These are phyloP conservation scores for Atkinsonella hypoxylon DNA, from an alignment of 2,329 filamentous ascomycete genomes.

Conservation along the genomic window DNA sequence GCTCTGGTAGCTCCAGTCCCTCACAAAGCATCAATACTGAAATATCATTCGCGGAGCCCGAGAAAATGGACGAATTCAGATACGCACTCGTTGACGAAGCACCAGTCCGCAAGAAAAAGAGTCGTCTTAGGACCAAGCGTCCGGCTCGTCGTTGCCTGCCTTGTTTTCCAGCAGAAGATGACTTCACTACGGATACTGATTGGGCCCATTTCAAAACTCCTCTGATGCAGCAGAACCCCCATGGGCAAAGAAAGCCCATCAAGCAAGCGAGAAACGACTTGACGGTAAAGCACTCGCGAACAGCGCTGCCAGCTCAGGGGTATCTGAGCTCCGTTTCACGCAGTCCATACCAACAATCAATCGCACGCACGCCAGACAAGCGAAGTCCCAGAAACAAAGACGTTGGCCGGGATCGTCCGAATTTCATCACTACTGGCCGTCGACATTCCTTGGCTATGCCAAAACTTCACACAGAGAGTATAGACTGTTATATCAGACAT, in stretches of 20 bases:
- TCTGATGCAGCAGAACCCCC: conserved; percentile 1
- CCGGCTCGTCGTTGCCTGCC: conserved; percentile 15
- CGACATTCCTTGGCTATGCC: conserved; percentile 7
- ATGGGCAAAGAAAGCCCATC: background rate
- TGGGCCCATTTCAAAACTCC: conserved; percentile 13
- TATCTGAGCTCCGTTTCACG: background rate
- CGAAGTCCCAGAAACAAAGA: background rate
- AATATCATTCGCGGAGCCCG: conserved; percentile 19
- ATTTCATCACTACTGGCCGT: conserved; percentile 8
- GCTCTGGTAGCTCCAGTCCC: conserved; percentile 6
- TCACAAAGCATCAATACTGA: conserved; percentile 17
- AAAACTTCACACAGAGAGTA: background rate
- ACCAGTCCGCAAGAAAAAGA: conserved; percentile 12
- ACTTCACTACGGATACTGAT: conserved; percentile 13
- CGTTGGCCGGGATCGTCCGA: conserved; percentile 2
- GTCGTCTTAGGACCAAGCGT: conserved; percentile 8
- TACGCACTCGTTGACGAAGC: conserved; percentile 21
- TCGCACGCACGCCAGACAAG: background rate
- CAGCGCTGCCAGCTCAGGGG: background rate
- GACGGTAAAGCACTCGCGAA: background rate
- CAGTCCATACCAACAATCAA: conserved; percentile 5
- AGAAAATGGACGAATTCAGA: conserved; percentile 22
- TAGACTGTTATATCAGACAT: background rate
- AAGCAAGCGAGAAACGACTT: background rate
- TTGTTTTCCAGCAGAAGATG: conserved; percentile 16